Conservation (phyloP, 148 eudicot genomes). For the Fagopyrum homotropicum region DNA sequence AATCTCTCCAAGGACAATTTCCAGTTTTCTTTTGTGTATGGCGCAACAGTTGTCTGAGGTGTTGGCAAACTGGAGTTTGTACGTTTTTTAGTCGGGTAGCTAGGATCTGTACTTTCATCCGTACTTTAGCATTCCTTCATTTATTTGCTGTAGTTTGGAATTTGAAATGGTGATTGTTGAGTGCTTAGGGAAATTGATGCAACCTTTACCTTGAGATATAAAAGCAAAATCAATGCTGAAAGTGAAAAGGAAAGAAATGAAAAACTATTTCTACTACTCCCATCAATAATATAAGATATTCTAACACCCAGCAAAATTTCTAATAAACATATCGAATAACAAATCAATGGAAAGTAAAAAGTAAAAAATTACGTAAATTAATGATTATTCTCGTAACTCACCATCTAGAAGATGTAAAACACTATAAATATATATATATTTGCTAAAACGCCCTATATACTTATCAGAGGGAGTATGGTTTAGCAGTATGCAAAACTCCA, state of each 20-base stretch:
- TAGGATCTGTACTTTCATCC: not conserved
- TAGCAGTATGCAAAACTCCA: not conserved
- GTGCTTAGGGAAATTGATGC: not conserved
- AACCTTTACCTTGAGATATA: not conserved
- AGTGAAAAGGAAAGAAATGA: not conserved
- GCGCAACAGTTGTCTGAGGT: not conserved
- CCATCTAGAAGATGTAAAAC: too few relatives aligned
- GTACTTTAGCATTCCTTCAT: not conserved
- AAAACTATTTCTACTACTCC: too few relatives aligned
- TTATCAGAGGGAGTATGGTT: not conserved
- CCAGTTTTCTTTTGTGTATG: not conserved
- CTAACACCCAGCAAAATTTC: too few relatives aligned
- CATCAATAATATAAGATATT: too few relatives aligned
- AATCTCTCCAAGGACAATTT: not conserved
- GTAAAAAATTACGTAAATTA: too few relatives aligned
- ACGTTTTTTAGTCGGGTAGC: not conserved
- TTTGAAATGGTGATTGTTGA: not conserved
- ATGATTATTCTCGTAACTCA: too few relatives aligned
- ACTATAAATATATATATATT: too few relatives aligned
- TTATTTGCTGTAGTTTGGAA: not conserved
- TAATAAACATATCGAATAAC: too few relatives aligned
- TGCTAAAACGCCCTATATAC: too few relatives aligned
- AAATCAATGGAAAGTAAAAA: too few relatives aligned
- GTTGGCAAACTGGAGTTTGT: not conserved
- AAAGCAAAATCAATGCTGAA: not conserved